These are phyloP conservation scores for Ulmus americana DNA, from an alignment of 331 rosid genomes.

Conservation along the genomic window DNA sequence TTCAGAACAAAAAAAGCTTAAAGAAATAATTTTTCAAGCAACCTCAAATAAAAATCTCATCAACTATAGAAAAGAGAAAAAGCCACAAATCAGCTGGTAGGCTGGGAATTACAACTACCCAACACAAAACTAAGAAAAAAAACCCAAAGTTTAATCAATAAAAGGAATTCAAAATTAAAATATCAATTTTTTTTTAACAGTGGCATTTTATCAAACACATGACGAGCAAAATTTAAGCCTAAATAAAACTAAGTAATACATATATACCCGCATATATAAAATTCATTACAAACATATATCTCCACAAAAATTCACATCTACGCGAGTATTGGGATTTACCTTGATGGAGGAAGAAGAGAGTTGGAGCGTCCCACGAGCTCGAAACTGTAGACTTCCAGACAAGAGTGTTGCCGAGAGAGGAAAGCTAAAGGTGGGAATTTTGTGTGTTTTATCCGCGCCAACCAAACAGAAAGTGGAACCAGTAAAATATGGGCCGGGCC, in stretches of 20 bases:
- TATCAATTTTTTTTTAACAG: neutral
- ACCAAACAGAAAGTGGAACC: neutral
- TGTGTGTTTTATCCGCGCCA: neutral
- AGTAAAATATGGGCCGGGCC: neutral
- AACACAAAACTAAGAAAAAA: too few relatives aligned
- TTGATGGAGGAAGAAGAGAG: conserved; percentile 5
- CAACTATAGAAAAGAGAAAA: too few relatives aligned
- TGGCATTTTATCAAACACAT: conserved; percentile 6
- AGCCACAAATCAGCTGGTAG: too few relatives aligned
- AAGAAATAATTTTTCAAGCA: too few relatives aligned
- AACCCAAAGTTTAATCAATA: too few relatives aligned
- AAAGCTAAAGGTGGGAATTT: neutral
- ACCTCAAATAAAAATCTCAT: too few relatives aligned
- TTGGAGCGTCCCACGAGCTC: neutral
- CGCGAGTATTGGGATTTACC: conserved; percentile 2
- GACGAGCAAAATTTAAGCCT: neutral
- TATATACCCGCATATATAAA: too few relatives aligned
- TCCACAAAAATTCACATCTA: neutral
- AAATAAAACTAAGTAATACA: too few relatives aligned
- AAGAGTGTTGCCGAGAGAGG: neutral
- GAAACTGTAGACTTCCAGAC: neutral
- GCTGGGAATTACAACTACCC: too few relatives aligned
- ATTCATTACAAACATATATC: conserved; percentile 4
- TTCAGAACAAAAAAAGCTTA: too few relatives aligned
- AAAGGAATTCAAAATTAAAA: too few relatives aligned